Evolutionary conservation across 768 basidiomycete species (phyloP), one percentile per base, ranked within the genome.

Genomic region (Sistotremastrum niveocremeum): DNA sequence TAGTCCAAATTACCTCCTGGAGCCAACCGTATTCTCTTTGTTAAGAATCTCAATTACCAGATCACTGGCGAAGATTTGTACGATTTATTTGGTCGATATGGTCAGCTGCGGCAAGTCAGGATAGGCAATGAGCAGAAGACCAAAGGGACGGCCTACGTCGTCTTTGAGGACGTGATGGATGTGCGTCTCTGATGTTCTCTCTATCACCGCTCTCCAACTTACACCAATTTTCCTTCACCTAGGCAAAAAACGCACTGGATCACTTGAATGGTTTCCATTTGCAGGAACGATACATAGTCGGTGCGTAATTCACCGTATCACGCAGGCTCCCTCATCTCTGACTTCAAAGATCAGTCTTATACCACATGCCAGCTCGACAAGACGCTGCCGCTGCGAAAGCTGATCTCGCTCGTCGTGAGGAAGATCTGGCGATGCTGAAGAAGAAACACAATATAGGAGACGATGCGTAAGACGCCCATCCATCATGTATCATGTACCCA

Each of bases 231-330:
- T 12, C 32, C 28, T 10, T 20, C 29, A 39, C 45, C 8, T 57
- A 95, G 87, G 94, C 94, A 20, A 94, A 95, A 65, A 91, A 93
- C 57, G 94, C 94, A 0, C 76, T 95, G 47, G 93, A 93, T 59
- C 91, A 95, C 62, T 63, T 98, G 58, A 98, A 98, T 55, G 94
- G 94, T 39, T 99, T 99, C 68, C 94, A 99, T 67, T 63, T 99
- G 48, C 90, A 91, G 67, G 94, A 95, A 64, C 84, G 94, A 29
- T 99, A 98, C 65, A 94, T 99, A 45, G 94, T 99, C 47, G 70
- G 70, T 70, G 37, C 51, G 68, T 63, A 1, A 1, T 37, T 28
- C n/a, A 32, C 28, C 5, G 29, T 30, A 4, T 28, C 30, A 34
- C 34, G 11, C 11, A 11, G 30, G 35, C 28, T 44, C 32, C 6